Evolutionary conservation across 1,284 basidiomycete species (phyloP).

Genomic region (Cutaneotrichosporon mucoides): DNA sequence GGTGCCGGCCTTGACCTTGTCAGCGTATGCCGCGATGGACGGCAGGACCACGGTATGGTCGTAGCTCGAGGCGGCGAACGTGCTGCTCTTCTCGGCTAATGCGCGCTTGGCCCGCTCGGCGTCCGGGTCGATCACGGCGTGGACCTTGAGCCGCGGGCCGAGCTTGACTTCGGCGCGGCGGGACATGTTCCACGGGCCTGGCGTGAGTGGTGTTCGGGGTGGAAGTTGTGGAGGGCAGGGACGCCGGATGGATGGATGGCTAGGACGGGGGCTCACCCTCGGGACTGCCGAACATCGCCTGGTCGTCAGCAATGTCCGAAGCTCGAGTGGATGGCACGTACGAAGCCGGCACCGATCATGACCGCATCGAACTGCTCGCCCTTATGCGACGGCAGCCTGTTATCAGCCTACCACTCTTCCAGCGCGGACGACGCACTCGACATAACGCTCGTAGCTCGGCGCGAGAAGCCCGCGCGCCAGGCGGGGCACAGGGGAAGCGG

Average conservation of each 20-base stretch:
- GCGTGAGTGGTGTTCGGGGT: neutral
- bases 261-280: conserved; percentile 26
- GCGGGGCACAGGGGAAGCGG: neutral
- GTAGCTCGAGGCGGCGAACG: conserved; percentile 85
- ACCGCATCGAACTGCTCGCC: conserved; percentile 23
- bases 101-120: conserved; percentile 71
- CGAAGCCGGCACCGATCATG: conserved; percentile 38
- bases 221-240: neutral
- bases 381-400: conserved; percentile 10
- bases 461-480: conserved; percentile 7
- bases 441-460: conserved; percentile 8
- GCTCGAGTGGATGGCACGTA: conserved; percentile 15
- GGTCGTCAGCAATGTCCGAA: conserved; percentile 2
- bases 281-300: conserved; percentile 47
- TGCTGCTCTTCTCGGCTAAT: conserved; percentile 76
- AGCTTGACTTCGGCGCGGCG: conserved; percentile 58
- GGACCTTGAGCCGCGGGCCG: conserved; percentile 85
- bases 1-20: conserved; percentile 54
- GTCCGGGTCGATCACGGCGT: conserved; percentile 86
- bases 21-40: conserved; percentile 63
- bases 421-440: neutral
- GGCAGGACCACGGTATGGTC: conserved; percentile 78
- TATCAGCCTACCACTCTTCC: neutral
- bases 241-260: too few relatives aligned
- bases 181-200: conserved; percentile 44